Evolutionary conservation across 108 stramenopile species (phyloP).

Genomic region (Cyclostephanos tholiformis): DNA sequence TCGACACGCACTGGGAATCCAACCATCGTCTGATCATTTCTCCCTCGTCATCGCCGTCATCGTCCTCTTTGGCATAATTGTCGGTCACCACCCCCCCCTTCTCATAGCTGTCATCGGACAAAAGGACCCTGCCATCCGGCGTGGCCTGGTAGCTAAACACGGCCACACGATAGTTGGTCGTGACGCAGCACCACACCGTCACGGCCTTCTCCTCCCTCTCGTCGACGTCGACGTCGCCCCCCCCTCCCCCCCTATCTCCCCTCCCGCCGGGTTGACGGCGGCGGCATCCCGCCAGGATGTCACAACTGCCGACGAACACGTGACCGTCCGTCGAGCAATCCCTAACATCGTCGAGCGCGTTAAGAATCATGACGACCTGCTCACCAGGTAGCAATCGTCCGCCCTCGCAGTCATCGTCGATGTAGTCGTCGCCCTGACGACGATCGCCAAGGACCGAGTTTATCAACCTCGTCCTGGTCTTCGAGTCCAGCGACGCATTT

Average conservation of each 20-base stretch:
- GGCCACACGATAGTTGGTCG: slow-evolving; percentile 82
- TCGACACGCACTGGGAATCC: slow-evolving; percentile 41
- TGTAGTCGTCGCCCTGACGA: neutral
- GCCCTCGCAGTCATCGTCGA: slow-evolving; percentile 29
- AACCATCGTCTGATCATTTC: slow-evolving; percentile 38
- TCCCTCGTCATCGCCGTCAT: neutral
- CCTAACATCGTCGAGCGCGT: slow-evolving; percentile 68
- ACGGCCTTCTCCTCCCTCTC: neutral
- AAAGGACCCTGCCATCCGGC: slow-evolving; percentile 34
- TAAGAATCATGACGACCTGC: slow-evolving; percentile 79
- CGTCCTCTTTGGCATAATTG: neutral
- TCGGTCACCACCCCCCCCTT: neutral
- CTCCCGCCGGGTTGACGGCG: neutral
- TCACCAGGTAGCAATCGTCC: slow-evolving; percentile 73
- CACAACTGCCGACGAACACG: slow-evolving; percentile 28
- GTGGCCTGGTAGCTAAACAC: slow-evolving; percentile 60
- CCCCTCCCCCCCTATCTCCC: neutral
- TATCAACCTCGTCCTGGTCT: slow-evolving; percentile 34
- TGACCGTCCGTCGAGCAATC: slow-evolving; percentile 48
- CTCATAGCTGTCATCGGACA: slow-evolving; percentile 4
- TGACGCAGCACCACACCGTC: slow-evolving; percentile 81
- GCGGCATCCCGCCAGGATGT: slow-evolving; percentile 10
- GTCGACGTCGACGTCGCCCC: slow-evolving; percentile 4
- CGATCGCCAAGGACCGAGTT: slow-evolving; percentile 8
- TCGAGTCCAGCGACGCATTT: slow-evolving; percentile 25